A percentile compares a stretch with the other conserved stretches of the same genome.
phyloP scores from a whole-genome alignment of 345 rosid genomes.

The Lepidium didymum region DNA sequence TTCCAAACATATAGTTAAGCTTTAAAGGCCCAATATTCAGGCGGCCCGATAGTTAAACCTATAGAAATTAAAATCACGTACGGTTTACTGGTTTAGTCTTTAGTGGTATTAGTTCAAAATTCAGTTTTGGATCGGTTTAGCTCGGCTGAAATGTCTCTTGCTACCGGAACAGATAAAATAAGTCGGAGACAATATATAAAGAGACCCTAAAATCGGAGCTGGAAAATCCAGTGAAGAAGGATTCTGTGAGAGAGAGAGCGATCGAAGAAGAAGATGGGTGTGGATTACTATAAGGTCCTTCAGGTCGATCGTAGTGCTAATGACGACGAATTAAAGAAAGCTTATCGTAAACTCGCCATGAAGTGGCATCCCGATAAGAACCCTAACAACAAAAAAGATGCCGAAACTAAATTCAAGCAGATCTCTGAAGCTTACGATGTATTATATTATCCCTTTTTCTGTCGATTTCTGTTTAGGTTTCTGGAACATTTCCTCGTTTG shows the following conservation, averaged over 20 bases:
- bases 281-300: constrained; percentile 51
- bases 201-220: not conserved
- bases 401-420: constrained; percentile 83
- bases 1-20: not conserved
- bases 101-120: not conserved
- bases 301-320: constrained; percentile 57
- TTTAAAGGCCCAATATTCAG: not conserved
- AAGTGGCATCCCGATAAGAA: constrained; percentile 96
- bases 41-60: no score
- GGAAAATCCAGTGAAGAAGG: not conserved
- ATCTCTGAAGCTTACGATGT: constrained; percentile 90
- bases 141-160: not conserved
- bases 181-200: not conserved
- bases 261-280: constrained; percentile 25
- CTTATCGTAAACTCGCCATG: constrained; percentile 85
- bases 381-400: constrained; percentile 68
- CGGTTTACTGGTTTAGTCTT: not conserved
- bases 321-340: constrained; percentile 78
- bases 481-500: not conserved
- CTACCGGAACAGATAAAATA: not conserved
- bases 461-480: not conserved
- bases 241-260: not conserved
- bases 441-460: not conserved
- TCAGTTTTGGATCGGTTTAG: not conserved
- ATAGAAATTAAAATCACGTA: not conserved